A percentile compares a stretch with the other conserved stretches of the same genome.
These are phyloP conservation scores for Aspergillus sp. DNA, from an alignment of 2,329 filamentous ascomycete species.

Conservation along the genomic window DNA sequence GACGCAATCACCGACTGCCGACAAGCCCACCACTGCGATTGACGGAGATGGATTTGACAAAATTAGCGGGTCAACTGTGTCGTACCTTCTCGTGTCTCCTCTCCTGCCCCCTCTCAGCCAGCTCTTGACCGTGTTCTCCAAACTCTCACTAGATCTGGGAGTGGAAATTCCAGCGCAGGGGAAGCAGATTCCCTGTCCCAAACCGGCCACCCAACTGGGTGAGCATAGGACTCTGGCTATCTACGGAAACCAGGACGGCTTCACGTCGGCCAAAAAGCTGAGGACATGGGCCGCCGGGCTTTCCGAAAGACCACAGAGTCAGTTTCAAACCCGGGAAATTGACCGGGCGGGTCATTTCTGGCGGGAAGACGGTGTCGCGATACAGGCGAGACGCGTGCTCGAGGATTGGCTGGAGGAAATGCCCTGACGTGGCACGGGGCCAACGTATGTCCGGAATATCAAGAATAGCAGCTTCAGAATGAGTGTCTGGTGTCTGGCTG, in stretches of 20 bases:
- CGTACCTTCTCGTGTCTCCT: constrained; percentile 57
- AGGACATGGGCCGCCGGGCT: constrained; percentile 56
- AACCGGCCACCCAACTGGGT: constrained; percentile 48
- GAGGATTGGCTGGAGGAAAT: constrained; percentile 30
- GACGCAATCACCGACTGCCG: not conserved
- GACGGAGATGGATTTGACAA: constrained; percentile 8
- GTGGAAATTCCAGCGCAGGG: constrained; percentile 17
- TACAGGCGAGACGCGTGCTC: constrained; percentile 30
- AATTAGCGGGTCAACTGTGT: constrained; percentile 19
- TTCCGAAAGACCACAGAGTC: constrained; percentile 32
- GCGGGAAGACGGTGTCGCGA: constrained; percentile 45
- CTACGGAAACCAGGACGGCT: constrained; percentile 66
- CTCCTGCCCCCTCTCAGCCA: constrained; percentile 47
- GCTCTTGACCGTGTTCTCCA: constrained; percentile 53
- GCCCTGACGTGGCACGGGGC: constrained; percentile 5
- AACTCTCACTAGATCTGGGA: constrained; percentile 26
- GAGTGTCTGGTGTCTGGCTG: too few relatives aligned
- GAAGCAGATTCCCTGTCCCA: constrained; percentile 22
- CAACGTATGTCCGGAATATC: too few relatives aligned
- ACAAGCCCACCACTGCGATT: constrained; percentile 5
- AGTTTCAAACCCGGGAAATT: constrained; percentile 43
- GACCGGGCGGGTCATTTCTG: constrained; percentile 54
- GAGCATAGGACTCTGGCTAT: constrained; percentile 55
- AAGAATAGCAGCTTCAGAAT: too few relatives aligned
- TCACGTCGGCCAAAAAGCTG: constrained; percentile 58